Evolutionary conservation across 1,284 basidiomycete species (phyloP).

Genomic region (Sutorius eximius): DNA sequence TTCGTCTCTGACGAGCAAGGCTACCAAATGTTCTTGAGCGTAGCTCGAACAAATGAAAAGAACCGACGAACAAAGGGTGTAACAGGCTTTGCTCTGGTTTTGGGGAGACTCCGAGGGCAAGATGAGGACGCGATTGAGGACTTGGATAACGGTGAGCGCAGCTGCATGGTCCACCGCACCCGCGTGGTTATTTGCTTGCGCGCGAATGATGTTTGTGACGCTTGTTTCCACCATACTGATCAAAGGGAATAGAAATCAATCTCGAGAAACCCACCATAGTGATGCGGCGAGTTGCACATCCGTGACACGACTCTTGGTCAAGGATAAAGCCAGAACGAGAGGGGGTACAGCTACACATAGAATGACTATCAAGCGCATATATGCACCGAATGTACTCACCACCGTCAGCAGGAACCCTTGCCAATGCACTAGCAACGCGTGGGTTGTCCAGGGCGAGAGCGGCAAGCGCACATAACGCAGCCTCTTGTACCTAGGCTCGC

Average conservation of each 20-base stretch:
- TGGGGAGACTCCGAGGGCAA: slow-evolving; percentile 42
- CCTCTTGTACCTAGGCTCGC: slow-evolving; percentile 60
- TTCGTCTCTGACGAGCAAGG: slow-evolving; percentile 71
- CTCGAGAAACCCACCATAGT: slow-evolving; percentile 51
- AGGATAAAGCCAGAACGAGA: slow-evolving; percentile 40
- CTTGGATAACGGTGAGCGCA: slow-evolving; percentile 58
- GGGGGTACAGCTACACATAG: slow-evolving; percentile 36
- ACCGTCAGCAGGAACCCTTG: slow-evolving; percentile 42
- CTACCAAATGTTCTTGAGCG: slow-evolving; percentile 39
- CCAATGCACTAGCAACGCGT: slow-evolving; percentile 47
- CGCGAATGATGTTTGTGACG: slow-evolving; percentile 58
- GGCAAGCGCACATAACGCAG: slow-evolving; percentile 67
- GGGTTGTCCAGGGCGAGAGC: slow-evolving; percentile 68
- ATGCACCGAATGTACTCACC: slow-evolving; percentile 29
- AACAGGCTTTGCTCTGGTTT: slow-evolving; percentile 62
- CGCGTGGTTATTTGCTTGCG: slow-evolving; percentile 33
- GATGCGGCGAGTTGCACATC: slow-evolving; percentile 68
- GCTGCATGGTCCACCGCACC: slow-evolving; percentile 44
- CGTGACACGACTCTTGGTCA: slow-evolving; percentile 53
- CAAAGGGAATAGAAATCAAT: not conserved
- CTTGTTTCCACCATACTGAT: slow-evolving; percentile 33
- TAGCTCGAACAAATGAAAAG: not conserved
- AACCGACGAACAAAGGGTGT: slow-evolving; percentile 58
- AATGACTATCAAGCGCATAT: slow-evolving; percentile 5
- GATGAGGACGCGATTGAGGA: slow-evolving; percentile 57